Percentiles rank a stretch among this genome's conserved stretches.
phyloP scores from a whole-genome alignment of 768 basidiomycete species.

The Kwoniella pini region DNA sequence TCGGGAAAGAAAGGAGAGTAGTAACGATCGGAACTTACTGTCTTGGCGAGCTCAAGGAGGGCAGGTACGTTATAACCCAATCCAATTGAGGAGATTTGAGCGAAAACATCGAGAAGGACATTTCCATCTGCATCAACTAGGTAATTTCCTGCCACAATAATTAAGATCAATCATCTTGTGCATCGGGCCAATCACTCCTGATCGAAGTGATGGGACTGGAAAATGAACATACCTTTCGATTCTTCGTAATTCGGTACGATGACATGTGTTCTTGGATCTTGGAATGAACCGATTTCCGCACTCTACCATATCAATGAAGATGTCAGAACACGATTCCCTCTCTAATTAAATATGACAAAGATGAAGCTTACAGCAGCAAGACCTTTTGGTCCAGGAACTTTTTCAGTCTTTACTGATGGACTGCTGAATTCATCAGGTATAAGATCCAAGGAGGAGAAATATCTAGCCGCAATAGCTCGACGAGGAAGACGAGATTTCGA shows the following conservation, averaged over 20 bases:
- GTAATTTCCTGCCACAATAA: slow-evolving; percentile 52
- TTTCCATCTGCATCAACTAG: slow-evolving; percentile 58
- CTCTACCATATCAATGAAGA: slow-evolving; percentile 10
- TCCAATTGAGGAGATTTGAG: slow-evolving; percentile 55
- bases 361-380: slow-evolving; percentile 9
- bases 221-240: slow-evolving; percentile 31
- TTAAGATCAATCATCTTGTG: not conserved
- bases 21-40: slow-evolving; percentile 25
- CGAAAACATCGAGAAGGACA: slow-evolving; percentile 56
- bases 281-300: slow-evolving; percentile 37
- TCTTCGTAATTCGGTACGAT: slow-evolving; percentile 47
- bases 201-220: not conserved
- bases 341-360: not conserved
- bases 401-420: slow-evolving; percentile 20
- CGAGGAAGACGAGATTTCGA: not conserved
- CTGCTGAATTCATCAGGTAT: slow-evolving; percentile 16
- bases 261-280: slow-evolving; percentile 50
- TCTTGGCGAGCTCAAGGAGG: slow-evolving; percentile 46
- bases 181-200: too few species aligned
- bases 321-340: not conserved
- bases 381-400: slow-evolving; percentile 22
- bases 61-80: slow-evolving; percentile 55
- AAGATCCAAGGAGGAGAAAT: slow-evolving; percentile 16
- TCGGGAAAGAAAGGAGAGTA: slow-evolving; percentile 7
- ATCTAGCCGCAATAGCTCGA: not conserved